These are phyloP conservation scores for Flaveria trinervia DNA, from an alignment of 129 eudicot species.

Conservation along the genomic window DNA sequence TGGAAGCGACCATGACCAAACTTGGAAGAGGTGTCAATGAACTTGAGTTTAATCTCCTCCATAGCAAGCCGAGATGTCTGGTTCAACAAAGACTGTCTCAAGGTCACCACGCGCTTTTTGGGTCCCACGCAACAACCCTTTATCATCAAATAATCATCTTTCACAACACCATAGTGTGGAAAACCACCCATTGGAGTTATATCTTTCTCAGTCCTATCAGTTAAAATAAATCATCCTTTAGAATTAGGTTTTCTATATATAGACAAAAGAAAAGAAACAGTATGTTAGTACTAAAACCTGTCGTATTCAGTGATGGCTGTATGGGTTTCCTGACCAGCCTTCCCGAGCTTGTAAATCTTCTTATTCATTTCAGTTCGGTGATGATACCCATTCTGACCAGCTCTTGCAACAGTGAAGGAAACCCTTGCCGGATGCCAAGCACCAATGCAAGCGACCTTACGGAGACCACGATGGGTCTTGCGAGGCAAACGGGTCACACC, in stretches of 20 bases:
- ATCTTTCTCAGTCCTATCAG: conserved; percentile 63
- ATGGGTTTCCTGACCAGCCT: conserved; percentile 57
- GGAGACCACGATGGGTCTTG: conserved; percentile 74
- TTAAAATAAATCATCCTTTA: not conserved
- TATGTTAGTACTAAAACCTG: conserved; percentile 32
- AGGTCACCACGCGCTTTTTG: conserved; percentile 63
- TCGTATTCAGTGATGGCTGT: conserved; percentile 55
- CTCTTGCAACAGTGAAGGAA: conserved; percentile 68
- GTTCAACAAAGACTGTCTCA: conserved; percentile 57
- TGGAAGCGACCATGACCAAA: conserved; percentile 70
- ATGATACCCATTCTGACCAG: conserved; percentile 70
- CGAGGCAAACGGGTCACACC: conserved; percentile 73
- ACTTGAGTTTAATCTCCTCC: conserved; percentile 69
- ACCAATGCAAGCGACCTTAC: conserved; percentile 72
- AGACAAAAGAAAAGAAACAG: not conserved
- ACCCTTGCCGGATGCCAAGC: conserved; percentile 78
- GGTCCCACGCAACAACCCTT: conserved; percentile 77
- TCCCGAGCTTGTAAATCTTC: conserved; percentile 64
- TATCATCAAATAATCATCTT: conserved; percentile 63
- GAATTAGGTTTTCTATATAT: not conserved
- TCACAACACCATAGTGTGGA: conserved; percentile 67
- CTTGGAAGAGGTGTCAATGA: conserved; percentile 60
- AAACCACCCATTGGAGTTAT: conserved; percentile 74
- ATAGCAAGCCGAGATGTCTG: conserved; percentile 63
- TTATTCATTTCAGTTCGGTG: conserved; percentile 67